Evolutionary conservation across 805 yeast species (phyloP), one percentile per base, ranked within the genome.

Genomic region (Ogataea nakhonphanomensis): DNA sequence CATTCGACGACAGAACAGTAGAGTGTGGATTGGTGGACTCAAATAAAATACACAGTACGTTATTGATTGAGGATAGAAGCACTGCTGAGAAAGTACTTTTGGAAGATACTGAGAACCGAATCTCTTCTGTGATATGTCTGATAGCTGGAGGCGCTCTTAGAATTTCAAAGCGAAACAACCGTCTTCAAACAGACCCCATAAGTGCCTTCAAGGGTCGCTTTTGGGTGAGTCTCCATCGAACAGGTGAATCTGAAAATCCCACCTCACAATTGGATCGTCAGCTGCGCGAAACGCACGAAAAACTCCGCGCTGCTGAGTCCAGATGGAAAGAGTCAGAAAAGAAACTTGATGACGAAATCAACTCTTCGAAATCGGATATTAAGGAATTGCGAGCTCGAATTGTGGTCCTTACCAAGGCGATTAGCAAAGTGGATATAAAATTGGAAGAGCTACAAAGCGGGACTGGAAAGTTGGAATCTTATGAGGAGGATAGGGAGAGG

Each of bases 11-110:
- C 44, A 77, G 74, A 30, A 71, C 73, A 28, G 70, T 81, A 7
- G 70, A 73, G 51, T 80, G 76, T 49, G 62, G 82, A 2, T 58
- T 89, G 33, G 79, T 89, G 36, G 96, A 86, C 60, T 48, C 70
- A 3, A 69, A 70, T 29, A 67, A 64, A 31, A 71, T 85, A 33
- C 95, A 90, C 53, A 67, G 72, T 8, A 64, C 73, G 1, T 64
- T 84, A 0, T 57, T 89, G 28, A 67, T 78, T 12, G 69, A 71
- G 1, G 66, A 77, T 37, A 68, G 79, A 46, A 50, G 57, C 2
- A 71, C 69, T 10, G 91, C 85, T 0, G 78, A 76, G 48, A 40
- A 46, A 0, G 58, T 69, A 12, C 55, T 79, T 39, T 39, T 51
- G n/a, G 43, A 48, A 5, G 57, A 62, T 8, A 64, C 67, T 0